phyloP scores from a whole-genome alignment of 2,329 filamentous ascomycete genomes.

The Aureobasidium sp. region DNA sequence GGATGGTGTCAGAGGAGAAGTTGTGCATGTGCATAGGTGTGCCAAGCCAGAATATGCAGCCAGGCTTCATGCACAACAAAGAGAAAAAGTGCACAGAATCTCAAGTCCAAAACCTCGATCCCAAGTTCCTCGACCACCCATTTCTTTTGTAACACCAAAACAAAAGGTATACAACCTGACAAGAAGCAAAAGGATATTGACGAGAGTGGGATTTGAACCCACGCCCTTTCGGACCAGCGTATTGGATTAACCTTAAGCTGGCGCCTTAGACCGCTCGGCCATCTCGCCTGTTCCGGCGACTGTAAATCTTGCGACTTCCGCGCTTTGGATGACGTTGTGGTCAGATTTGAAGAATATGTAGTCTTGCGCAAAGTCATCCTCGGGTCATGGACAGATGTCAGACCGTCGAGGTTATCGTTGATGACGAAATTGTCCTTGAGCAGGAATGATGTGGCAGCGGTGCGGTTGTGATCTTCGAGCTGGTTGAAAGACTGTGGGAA shows the following conservation, averaged over 20 bases:
- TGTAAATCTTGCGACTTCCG: too few relatives aligned
- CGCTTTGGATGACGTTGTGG: too few relatives aligned
- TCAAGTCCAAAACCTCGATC: too few relatives aligned
- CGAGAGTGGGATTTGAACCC: conserved; percentile 8
- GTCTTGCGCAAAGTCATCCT: too few relatives aligned
- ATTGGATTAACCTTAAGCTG: conserved; percentile 6
- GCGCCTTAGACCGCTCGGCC: conserved; percentile 13
- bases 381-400: too few relatives aligned
- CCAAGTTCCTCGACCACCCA: not conserved
- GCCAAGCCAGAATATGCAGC: not conserved
- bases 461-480: too few relatives aligned
- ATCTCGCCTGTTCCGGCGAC: not conserved
- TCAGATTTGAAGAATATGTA: too few relatives aligned
- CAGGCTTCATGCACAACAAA: not conserved
- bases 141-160: not conserved
- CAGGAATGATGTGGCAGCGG: too few relatives aligned
- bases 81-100: not conserved
- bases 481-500: too few relatives aligned
- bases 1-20: not conserved
- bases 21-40: not conserved
- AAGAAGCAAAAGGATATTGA: not conserved
- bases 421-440: too few relatives aligned
- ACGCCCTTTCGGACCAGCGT: conserved; percentile 6
- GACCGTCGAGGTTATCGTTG: too few relatives aligned
- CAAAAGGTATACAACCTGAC: not conserved